Evolutionary conservation across 2,329 filamentous ascomycete genomes (phyloP), one percentile per base, ranked within the genome.

Genomic region (Ilyonectria mors-panacis): DNA sequence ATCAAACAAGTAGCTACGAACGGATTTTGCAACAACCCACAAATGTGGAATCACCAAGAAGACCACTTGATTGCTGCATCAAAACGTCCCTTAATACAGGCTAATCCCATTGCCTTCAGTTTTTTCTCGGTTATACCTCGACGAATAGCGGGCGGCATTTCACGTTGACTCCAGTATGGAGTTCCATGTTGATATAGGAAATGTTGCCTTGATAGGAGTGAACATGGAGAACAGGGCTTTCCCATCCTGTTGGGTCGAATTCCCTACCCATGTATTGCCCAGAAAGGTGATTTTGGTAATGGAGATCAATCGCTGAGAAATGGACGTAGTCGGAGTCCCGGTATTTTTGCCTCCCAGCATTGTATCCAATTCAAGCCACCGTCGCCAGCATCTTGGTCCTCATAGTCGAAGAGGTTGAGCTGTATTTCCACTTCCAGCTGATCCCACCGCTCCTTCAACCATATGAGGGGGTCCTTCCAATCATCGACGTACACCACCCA

Each of bases 361-460:
- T 64, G 60, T 47, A 64, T 37, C 30, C 37, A 60, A 23, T 57
- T 60, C 2, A 21, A 55, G 6, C 65, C 50, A 4, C 65, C 50
- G n/a, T 63, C 65, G 26, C 50, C 59, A 2, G 48, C 48, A 28
- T 56, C 55, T 21, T 4, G 55, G 23, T 65, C 56, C 2, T 39
- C 13, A 19, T 33, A 67, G 12, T 60, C 56, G 19, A 67, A 54
- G 9, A 65, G 28, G 28, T 67, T 65, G 8, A 67, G 23, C 35
- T 67, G 42, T 6, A 67, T 3, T 1, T 47, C 10, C 10, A 67
- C 33, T 17, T 37, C 12, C 3, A 33, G 5, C 3, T 15, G 30
- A n/a, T 23, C 19, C 61, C 61, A 67, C n/a, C 58, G n/a, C 4
- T 53, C 17, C 6, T 4, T 26, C 1, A 67, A 30, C 13, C 10